These are phyloP conservation scores for Tripterygium wilfordii DNA, from an alignment of 177 flowering plant genomes.

Conservation along the genomic window DNA sequence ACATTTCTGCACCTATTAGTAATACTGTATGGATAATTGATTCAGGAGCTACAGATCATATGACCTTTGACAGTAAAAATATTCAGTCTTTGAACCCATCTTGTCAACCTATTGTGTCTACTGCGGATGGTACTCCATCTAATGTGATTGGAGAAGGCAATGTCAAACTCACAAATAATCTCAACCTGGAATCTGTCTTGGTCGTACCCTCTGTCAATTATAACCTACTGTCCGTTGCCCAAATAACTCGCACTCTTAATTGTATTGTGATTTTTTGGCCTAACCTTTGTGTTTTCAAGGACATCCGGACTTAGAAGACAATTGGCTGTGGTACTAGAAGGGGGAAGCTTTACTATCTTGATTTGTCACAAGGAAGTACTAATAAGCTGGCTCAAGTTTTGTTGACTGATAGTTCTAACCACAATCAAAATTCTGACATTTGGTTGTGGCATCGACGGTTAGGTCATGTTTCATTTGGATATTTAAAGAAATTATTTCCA, in stretches of 20 bases:
- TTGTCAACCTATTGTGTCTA: slow-evolving; percentile 1
- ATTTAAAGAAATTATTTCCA: slow-evolving; percentile 10
- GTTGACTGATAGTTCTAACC: neutral
- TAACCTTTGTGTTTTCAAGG: neutral
- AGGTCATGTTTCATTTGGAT: slow-evolving; percentile 5
- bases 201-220: slow-evolving; percentile 18
- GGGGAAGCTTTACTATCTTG: neutral
- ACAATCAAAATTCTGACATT: neutral
- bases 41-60: slow-evolving; percentile 8
- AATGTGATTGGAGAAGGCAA: slow-evolving; percentile 17
- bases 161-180: slow-evolving; percentile 8
- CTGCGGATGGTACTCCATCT: neutral
- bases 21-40: slow-evolving; percentile 9
- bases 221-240: slow-evolving; percentile 14
- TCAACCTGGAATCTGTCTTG: slow-evolving; percentile 19
- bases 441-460: neutral
- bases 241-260: neutral
- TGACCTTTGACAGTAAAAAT: slow-evolving; percentile 6
- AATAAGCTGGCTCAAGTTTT: neutral
- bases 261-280: neutral
- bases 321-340: neutral
- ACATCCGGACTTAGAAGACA: neutral
- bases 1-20: slow-evolving; percentile 1
- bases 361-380: neutral
- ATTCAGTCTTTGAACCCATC: neutral